Evolutionary conservation across 2,329 filamentous ascomycete species (phyloP).

Genomic region (Talaromyces pinophilus): DNA sequence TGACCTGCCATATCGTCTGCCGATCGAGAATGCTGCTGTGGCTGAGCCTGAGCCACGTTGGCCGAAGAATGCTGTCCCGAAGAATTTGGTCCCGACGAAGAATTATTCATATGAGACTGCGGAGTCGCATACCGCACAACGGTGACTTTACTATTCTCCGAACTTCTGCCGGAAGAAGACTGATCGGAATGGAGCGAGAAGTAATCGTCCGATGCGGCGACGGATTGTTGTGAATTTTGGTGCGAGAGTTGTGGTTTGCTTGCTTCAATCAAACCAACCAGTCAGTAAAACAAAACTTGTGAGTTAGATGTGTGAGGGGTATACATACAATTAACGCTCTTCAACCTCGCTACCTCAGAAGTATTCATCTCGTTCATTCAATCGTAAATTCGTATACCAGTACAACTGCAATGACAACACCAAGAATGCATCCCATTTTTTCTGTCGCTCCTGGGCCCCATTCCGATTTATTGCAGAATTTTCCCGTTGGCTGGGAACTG

Average conservation of each 20-base stretch:
- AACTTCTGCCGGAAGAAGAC: conserved; percentile 32
- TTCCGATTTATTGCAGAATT: conserved; percentile 5
- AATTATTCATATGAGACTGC: conserved; percentile 37
- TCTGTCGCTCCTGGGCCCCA: background rate
- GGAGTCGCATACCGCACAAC: conserved; percentile 49
- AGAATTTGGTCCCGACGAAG: conserved; percentile 35
- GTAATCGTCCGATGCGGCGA: conserved; percentile 52
- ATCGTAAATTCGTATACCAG: background rate
- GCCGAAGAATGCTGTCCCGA: conserved; percentile 30
- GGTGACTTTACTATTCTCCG: conserved; percentile 39
- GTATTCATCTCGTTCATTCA: conserved; percentile 32
- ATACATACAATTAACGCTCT: conserved; percentile 44
- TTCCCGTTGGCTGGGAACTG: background rate
- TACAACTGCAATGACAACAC: conserved; percentile 5
- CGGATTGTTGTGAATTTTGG: conserved; percentile 49
- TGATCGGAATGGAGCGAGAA: conserved; percentile 49
- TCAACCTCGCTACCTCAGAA: conserved; percentile 34
- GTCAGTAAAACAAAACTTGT: background rate
- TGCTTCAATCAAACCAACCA: conserved; percentile 31
- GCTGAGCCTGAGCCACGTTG: conserved; percentile 26
- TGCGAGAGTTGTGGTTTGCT: conserved; percentile 48
- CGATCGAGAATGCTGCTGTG: background rate
- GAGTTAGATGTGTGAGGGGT: conserved; percentile 22
- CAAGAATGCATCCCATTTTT: conserved; percentile 16
- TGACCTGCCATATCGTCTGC: conserved; percentile 5